Evolutionary conservation across 139 green algal genomes (phyloP).

Genomic region (Trebouxia sp.): DNA sequence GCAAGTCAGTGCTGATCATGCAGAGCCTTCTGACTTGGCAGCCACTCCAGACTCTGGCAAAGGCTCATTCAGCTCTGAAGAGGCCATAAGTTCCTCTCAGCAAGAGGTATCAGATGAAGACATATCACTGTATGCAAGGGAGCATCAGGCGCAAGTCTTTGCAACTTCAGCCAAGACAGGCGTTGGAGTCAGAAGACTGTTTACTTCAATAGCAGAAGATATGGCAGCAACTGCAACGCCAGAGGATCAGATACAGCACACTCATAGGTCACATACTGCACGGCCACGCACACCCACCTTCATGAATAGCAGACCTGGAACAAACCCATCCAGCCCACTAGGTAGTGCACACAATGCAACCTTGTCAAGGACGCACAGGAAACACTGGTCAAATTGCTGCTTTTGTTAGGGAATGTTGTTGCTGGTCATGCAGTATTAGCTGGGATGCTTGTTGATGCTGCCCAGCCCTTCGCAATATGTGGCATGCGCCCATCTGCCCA

Average conservation of each 20-base stretch:
- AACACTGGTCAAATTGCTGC: background rate
- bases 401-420: too few relatives aligned
- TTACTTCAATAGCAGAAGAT: slow-evolving; percentile 29
- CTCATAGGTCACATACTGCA: background rate
- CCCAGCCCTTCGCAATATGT: too few relatives aligned
- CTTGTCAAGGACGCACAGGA: background rate
- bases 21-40: slow-evolving; percentile 1
- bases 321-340: slow-evolving; percentile 12
- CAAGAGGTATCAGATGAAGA: slow-evolving; percentile 30
- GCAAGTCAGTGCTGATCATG: too few relatives aligned
- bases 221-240: background rate
- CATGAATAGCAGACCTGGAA: slow-evolving; percentile 11
- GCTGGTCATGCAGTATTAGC: too few relatives aligned
- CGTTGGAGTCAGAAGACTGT: slow-evolving; percentile 12
- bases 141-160: background rate
- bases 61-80: slow-evolving; percentile 2
- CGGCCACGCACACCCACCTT: background rate
- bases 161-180: slow-evolving; percentile 34
- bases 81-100: background rate
- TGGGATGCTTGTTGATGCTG: too few relatives aligned
- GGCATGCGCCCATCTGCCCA: too few relatives aligned
- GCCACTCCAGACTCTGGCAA: background rate
- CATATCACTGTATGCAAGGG: slow-evolving; percentile 1
- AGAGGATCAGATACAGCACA: background rate
- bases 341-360: background rate